Base-by-base conservation (phyloP, 106 monocot species). In the Acorus calamus region DNA sequence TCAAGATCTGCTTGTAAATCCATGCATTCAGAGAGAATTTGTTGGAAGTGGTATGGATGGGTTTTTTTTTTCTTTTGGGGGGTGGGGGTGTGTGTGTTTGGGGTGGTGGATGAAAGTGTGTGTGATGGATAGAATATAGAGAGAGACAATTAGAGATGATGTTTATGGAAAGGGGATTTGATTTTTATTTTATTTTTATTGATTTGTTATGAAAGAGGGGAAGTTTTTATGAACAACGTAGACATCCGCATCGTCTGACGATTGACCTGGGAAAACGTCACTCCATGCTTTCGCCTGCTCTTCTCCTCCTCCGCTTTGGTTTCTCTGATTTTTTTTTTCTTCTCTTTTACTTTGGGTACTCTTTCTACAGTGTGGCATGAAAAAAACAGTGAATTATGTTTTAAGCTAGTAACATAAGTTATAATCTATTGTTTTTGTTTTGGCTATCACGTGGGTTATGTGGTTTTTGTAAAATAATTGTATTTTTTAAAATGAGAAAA, bases 241-340 rank as follows among this genome's bases (percentile, higher is more conserved):
- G 78, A 72, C 78, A 78, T 53, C 66, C 72, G 73, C 66, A 71
- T 77, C 78, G 72, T 72, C 72, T 72, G 72, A 78, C 61, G 66
- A 73, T 50, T 57, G 49, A 50, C 64, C 13, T 57, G 4, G 52
- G 42, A 50, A 42, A 69, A 69, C 59, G 69, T 69, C 66, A 66
- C 66, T 53, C 55, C 66, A 66, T 4, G 4, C 43, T 44, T 46
- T 55, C 9, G 28, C 28, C 28, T 28, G 28, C 28, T 28, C 28
- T 28, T 28, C 28, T 47, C 47, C 66, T 56, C 51, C 11, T 5
- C 41, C 5, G 3, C 56, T 56, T 41, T 56, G 49, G 13, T 49
- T 45, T 7, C 63, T 49, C 28, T 28, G n/a, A 28, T 28, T 28
- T 28, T 28, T 28, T 28, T 28, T 28, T 28, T 28, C 28, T 28